Percentiles rank a stretch among this genome's conserved stretches.
These are phyloP conservation scores for Novymonas esmeraldas DNA, from an alignment of 208 protist species.

Conservation along the genomic window DNA sequence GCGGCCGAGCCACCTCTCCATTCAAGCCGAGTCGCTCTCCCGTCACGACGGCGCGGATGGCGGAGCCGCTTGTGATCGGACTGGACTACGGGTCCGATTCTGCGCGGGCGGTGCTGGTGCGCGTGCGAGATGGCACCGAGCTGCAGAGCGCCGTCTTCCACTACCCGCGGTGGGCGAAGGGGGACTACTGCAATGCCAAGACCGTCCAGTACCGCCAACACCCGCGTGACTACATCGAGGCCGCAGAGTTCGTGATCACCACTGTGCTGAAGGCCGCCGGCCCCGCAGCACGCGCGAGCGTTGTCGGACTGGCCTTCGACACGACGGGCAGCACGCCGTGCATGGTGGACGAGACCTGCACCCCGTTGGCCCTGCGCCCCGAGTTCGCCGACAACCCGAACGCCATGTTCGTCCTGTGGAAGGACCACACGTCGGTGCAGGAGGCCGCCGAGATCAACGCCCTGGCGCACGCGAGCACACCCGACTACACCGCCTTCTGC, in stretches of 20 bases:
- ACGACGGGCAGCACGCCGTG: conserved; percentile 60
- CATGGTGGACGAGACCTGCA: conserved; percentile 46
- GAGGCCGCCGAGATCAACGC: conserved; percentile 55
- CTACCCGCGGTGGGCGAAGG: conserved; percentile 47
- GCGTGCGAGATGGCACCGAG: conserved; percentile 44
- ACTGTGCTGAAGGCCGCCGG: conserved; percentile 24
- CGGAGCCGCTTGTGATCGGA: conserved; percentile 44
- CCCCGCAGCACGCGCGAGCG: conserved; percentile 7
- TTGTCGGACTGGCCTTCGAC: conserved; percentile 53
- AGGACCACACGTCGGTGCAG: conserved; percentile 61
- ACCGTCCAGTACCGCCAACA: conserved; percentile 57
- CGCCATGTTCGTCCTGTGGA: conserved; percentile 73
- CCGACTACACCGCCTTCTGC: conserved; percentile 64
- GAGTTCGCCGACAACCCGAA: conserved; percentile 54
- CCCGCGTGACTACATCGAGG: conserved; percentile 59
- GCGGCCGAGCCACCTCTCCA: neutral
- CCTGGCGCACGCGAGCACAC: conserved; percentile 34
- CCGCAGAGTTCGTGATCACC: conserved; percentile 40
- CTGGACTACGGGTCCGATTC: conserved; percentile 65
- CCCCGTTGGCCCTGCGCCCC: conserved; percentile 36
- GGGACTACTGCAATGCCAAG: conserved; percentile 41
- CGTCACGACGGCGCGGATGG: neutral
- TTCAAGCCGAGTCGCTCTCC: neutral
- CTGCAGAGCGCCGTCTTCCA: conserved; percentile 34
- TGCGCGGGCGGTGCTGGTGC: conserved; percentile 50